phyloP scores from a whole-genome alignment of 225 moss, liverwort and hornwort species.

The Polytrichum formosum region DNA sequence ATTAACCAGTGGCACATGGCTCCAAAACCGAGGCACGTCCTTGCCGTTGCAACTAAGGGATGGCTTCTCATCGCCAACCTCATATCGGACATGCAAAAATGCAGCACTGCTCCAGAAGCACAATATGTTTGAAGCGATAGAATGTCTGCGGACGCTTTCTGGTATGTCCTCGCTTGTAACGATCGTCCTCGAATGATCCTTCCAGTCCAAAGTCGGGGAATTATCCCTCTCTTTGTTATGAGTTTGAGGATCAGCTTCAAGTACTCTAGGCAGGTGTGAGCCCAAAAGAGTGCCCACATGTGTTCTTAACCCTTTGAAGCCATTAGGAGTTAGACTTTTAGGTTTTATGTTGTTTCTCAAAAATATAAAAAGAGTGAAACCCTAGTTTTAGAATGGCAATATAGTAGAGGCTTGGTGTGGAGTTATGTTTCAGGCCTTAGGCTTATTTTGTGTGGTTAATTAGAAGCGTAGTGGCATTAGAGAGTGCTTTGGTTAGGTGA shows the following conservation, averaged over 20 bases:
- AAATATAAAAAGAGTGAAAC: too few species aligned
- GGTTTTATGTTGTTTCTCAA: too few species aligned
- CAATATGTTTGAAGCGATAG: neutral
- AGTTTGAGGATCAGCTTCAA: neutral
- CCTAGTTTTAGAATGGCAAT: too few species aligned
- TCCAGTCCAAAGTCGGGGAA: neutral
- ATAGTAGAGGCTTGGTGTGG: too few species aligned
- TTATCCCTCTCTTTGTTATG: neutral
- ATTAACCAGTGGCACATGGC: neutral
- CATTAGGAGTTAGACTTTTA: too few species aligned
- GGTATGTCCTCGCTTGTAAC: slow-evolving; percentile 1
- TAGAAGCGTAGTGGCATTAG: too few species aligned
- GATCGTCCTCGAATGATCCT: slow-evolving; percentile 4
- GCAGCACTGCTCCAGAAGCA: slow-evolving; percentile 12
- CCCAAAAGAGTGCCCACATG: too few species aligned
- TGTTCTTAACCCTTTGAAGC: too few species aligned
- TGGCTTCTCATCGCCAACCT: neutral
- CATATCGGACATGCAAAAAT: neutral
- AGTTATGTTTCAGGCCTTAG: too few species aligned
- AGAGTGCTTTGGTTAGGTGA: too few species aligned
- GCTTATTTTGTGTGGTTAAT: too few species aligned
- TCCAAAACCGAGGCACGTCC: neutral
- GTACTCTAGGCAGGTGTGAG: neutral
- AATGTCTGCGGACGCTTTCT: neutral
- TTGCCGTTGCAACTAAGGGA: neutral